Evolutionary conservation across 768 basidiomycete genomes (phyloP), one percentile per base, ranked within the genome.

Genomic region (Dioszegia crocea): DNA sequence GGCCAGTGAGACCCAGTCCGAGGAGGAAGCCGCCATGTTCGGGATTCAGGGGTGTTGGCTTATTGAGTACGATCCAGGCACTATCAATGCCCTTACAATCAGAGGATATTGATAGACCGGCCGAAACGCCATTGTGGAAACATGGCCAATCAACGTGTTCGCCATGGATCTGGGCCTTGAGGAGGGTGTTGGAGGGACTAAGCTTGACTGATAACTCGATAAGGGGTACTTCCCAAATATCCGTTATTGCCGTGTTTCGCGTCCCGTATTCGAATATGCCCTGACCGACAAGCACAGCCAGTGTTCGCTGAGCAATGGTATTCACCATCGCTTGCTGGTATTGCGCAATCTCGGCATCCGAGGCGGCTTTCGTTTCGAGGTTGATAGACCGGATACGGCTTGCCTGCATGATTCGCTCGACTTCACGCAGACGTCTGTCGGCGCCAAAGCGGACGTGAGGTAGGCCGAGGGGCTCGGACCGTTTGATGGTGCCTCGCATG

Each of bases 21-120:
- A 90, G 85, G 41, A 99, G 80, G 79, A 97, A 92, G 1, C 96
- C 96, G n/a, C 92, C 96, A 71, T 98, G 96, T 69, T 91, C 87
- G 0, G 93, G 85, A 4, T 88, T 92, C 53, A 93, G 82, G 44
- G 93, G 89, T 0, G 85, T 82, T 0, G 96, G 94, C 67, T 88
- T 89, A 77, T 98, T 94, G 81, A 93, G 97, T 53, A 96, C 91
- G 60, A 80, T 77, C 90, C 93, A 97, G 0, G 91, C 91, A 68
- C 88, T 89, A 73, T 96, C 91, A 41, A 98, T 83, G 10, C 84
- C 85, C 47, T 80, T 77, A 9, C 86, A 83, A n/a, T 83, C 82
- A 0, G 88, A 85, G 0, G 87, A 85, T 49, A 97, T 85, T 6
- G 89, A 85, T 43, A 99, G 77, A 2, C 88, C 96, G 3, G 91